Evolutionary conservation across 1,284 basidiomycete genomes (phyloP).

Genomic region (Cutaneotrichosporon spelunceum): DNA sequence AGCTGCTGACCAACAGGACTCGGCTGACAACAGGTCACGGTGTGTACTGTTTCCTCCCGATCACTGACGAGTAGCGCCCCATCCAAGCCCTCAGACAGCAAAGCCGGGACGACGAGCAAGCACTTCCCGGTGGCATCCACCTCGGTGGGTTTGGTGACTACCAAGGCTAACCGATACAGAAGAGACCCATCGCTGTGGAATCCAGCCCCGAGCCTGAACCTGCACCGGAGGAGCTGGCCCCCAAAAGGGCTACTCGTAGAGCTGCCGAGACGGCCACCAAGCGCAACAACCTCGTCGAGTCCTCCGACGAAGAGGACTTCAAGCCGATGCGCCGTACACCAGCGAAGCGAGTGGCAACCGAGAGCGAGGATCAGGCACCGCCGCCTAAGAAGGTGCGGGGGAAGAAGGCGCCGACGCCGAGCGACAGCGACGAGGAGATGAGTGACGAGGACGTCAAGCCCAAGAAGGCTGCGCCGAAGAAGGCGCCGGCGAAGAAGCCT

Average conservation of each 20-base stretch:
- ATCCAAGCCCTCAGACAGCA: conserved; percentile 6
- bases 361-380: conserved; percentile 5
- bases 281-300: conserved; percentile 13
- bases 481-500: conserved; percentile 29
- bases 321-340: conserved; percentile 19
- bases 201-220: conserved; percentile 15
- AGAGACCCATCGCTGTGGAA: conserved; percentile 15
- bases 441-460: conserved; percentile 35
- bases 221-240: conserved; percentile 18
- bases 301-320: conserved; percentile 11
- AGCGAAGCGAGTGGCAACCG: conserved; percentile 1
- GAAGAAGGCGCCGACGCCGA: conserved; percentile 26
- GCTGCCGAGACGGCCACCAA: conserved; percentile 8
- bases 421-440: conserved; percentile 28
- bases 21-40: conserved; percentile 4
- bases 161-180: conserved; percentile 11
- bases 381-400: conserved; percentile 8
- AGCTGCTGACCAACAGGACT: neutral
- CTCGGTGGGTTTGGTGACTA: conserved; percentile 14
- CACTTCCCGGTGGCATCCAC: conserved; percentile 29
- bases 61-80: neutral
- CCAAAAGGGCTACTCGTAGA: neutral
- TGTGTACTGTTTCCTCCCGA: neutral
- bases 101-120: conserved; percentile 32
- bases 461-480: conserved; percentile 6